Base-by-base conservation (phyloP, 2,329 filamentous ascomycete species). In the Parascedosporium putredinis region DNA sequence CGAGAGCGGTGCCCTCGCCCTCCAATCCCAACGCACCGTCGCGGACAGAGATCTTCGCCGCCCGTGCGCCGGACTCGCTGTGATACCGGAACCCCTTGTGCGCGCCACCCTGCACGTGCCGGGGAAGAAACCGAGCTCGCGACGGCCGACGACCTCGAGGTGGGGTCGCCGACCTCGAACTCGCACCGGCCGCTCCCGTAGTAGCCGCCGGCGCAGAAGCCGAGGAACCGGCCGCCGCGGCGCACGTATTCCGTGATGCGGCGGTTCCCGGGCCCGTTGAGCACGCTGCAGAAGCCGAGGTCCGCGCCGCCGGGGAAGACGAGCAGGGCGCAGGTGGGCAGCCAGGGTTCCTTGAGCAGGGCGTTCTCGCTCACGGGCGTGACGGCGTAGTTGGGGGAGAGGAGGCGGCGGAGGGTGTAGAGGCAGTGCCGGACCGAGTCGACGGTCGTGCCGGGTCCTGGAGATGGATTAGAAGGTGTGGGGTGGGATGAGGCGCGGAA, bases 261-360 rank as follows among this genome's bases (percentile, higher is more conserved):
- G 31, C 84, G 77, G 64, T 97, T 98, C 1, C 91, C 93, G 48
- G 81, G 74, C 31, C 93, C 93, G 63, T 97, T 93, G 55, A 98
- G 76, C 2, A 81, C 82, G 24, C 86, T 82, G 65, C 90, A 95
- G 66, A 96, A 98, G 46, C 86, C 88, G 47, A 94, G 74, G 62
- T 98, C 93, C n/a, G 88, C 91, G 27, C 93, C 93, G 20, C 93
- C 93, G 1, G 93, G 93, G 48, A 98, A 81, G 2, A 97, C 90
- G 5, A 98, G 76, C 8, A 97, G 76, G 0, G 89, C 88, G 63
- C 91, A 97, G 2, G 88, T 85, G 3, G 84, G 71, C 1, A 81
- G 76, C 93, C 93, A 98, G 10, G 93, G 93, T 64, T 98, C 93
- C 56, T 90, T 89, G 60, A 95, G 73, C 51, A 98, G 72, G 55